Base-by-base conservation (phyloP, 345 rosid genomes). In the Lepidium sativum region DNA sequence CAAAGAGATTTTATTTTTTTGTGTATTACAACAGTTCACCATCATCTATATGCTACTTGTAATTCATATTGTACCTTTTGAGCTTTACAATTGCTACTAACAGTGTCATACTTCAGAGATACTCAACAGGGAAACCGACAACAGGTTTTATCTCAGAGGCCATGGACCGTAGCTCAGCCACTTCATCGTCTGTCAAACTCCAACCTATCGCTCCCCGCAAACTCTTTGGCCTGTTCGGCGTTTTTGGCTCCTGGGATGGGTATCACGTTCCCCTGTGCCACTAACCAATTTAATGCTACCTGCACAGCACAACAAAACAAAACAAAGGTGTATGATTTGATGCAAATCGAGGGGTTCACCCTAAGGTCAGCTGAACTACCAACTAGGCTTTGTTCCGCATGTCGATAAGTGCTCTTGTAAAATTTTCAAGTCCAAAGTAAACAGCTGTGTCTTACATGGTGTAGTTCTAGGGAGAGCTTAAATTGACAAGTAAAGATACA, bases 221-320 rank as follows among this genome's bases (percentile, higher is more conserved):
- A 94, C 71, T 89, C 99, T 48, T 38, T 68, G 2, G 90, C 96
- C 70, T 94, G 99, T 56, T 86, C 85, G 2, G 84, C 84, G 34
- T 65, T 86, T 68, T 82, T 92, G 65, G 97, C 99, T 74, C 99
- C 99, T 2, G 99, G 97, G 72, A 94, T 94, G 11, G 99, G 99
- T 60, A 86, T 82, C 13, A 90, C 95, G 54, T 90, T 94, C 34
- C 79, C 96, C 68, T 88, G 99, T 8, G 90, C 90, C 67, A 88
- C 78, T 69, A 94, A 77, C 99, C 99, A 94, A 78, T 94, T n/a
- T n/a, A n/a, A n/a, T n/a, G n/a, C n/a, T n/a, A n/a, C n/a, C n/a
- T n/a, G n/a, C n/a, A n/a, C n/a, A n/a, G n/a, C n/a, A n/a, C n/a
- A n/a, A n/a, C n/a, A n/a, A n/a, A n/a, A n/a, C n/a, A n/a, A n/a